A percentile compares a stretch with the other conserved stretches of the same genome.
Conservation (phyloP, 1,284 basidiomycete species). For the Sanguinoderma infundibulare region DNA sequence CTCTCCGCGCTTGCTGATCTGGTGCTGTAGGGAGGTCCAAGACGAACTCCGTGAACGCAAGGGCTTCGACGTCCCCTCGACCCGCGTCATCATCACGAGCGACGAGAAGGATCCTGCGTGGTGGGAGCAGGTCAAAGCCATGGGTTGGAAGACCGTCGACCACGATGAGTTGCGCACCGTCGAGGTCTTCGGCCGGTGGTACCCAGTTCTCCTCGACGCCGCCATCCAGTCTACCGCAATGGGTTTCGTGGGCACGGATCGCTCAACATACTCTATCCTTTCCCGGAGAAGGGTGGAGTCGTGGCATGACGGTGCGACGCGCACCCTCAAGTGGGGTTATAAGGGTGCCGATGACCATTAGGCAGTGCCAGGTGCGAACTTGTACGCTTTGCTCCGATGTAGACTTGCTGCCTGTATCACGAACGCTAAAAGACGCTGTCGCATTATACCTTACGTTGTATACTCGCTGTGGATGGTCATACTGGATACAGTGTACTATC, state of each 20-base stretch:
- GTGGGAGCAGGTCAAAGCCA: slow-evolving; percentile 62
- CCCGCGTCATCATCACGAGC: slow-evolving; percentile 72
- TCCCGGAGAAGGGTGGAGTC: slow-evolving; percentile 65
- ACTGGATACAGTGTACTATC: not conserved
- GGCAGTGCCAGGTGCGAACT: not conserved
- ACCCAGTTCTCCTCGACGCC: slow-evolving; percentile 69
- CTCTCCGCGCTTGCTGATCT: not conserved
- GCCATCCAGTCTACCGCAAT: slow-evolving; percentile 66
- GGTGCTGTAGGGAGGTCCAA: slow-evolving; percentile 52
- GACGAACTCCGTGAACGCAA: slow-evolving; percentile 53
- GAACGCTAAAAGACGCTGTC: slow-evolving; percentile 4
- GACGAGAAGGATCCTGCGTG: slow-evolving; percentile 68
- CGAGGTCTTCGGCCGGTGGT: slow-evolving; percentile 63
- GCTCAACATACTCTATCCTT: slow-evolving; percentile 70
- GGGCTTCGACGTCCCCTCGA: slow-evolving; percentile 48
- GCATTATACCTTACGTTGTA: slow-evolving; percentile 12
- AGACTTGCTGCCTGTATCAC: not conserved
- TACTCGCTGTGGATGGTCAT: not conserved
- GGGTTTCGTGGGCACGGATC: slow-evolving; percentile 72
- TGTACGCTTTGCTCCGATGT: not conserved
- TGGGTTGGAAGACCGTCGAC: slow-evolving; percentile 67
- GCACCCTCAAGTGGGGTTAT: slow-evolving; percentile 59
- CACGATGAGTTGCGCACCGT: slow-evolving; percentile 54
- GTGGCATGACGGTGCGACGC: slow-evolving; percentile 60
- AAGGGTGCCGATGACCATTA: slow-evolving; percentile 43